Percentiles rank a stretch among this genome's conserved stretches.
phyloP scores from a whole-genome alignment of 257 asterid genomes.

The Echites panduratus region DNA sequence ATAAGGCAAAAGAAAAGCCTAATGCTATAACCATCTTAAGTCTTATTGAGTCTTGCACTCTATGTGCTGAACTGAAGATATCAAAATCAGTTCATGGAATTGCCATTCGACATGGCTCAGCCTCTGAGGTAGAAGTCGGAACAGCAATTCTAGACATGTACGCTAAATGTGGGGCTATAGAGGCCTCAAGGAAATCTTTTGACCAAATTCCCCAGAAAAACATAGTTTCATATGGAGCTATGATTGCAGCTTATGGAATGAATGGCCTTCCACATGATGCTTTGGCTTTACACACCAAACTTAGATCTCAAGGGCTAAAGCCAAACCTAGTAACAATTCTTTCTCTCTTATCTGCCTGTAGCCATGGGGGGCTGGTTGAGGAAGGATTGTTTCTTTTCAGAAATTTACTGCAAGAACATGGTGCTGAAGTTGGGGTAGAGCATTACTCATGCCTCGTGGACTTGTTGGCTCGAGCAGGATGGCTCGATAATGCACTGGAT shows the following conservation, averaged over 20 bases:
- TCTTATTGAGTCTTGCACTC: slow-evolving; percentile 79
- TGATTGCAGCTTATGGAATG: slow-evolving; percentile 72
- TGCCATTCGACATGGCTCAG: slow-evolving; percentile 59
- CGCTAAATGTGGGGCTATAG: slow-evolving; percentile 77
- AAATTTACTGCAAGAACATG: slow-evolving; percentile 35
- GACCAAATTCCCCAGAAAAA: slow-evolving; percentile 50
- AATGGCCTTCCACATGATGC: slow-evolving; percentile 79
- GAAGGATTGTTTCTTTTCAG: slow-evolving; percentile 64
- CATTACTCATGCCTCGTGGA: slow-evolving; percentile 88
- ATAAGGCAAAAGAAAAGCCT: slow-evolving; percentile 30
- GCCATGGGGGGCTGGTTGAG: slow-evolving; percentile 85
- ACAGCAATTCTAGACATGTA: slow-evolving; percentile 85
- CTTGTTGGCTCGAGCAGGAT: slow-evolving; percentile 82
- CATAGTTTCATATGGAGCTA: slow-evolving; percentile 71
- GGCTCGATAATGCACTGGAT: slow-evolving; percentile 58
- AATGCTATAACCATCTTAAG: slow-evolving; percentile 51
- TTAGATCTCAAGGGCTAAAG: slow-evolving; percentile 53
- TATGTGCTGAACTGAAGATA: slow-evolving; percentile 51
- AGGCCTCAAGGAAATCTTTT: slow-evolving; percentile 57
- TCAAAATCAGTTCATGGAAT: slow-evolving; percentile 69
- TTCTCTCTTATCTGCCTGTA: slow-evolving; percentile 69
- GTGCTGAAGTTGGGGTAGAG: slow-evolving; percentile 40
- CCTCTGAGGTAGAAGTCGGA: slow-evolving; percentile 59
- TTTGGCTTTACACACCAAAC: slow-evolving; percentile 49
- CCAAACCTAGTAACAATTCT: slow-evolving; percentile 68